These are phyloP conservation scores for Podila epigama DNA, from an alignment of 192 early-diverging fungal species.

Conservation along the genomic window DNA sequence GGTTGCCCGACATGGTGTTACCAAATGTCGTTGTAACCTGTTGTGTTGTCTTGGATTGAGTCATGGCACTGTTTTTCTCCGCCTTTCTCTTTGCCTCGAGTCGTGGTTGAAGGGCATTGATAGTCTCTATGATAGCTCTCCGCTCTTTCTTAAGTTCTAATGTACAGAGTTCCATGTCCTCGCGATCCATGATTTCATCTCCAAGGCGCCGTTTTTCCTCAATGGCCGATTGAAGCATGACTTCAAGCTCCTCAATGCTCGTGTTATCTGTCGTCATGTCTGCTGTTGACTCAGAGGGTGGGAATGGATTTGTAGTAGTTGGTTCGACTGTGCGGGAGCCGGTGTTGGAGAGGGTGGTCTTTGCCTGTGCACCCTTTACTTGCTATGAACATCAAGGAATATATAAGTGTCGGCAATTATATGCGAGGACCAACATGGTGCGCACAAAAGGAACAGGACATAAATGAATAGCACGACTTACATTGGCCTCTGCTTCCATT, in stretches of 20 bases:
- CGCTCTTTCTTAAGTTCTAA: slow-evolving; percentile 16
- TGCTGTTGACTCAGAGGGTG: background rate
- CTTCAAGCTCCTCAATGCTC: slow-evolving; percentile 20
- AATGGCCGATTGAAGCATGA: slow-evolving; percentile 30
- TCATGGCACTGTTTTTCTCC: background rate
- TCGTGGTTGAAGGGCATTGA: slow-evolving; percentile 15
- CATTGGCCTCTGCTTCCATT: slow-evolving; percentile 4
- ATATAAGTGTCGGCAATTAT: too few relatives aligned
- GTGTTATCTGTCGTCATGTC: slow-evolving; percentile 13
- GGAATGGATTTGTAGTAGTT: background rate
- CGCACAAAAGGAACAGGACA: background rate
- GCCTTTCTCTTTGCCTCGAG: background rate
- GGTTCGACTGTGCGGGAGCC: background rate
- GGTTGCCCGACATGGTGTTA: too few relatives aligned
- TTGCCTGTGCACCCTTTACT: background rate
- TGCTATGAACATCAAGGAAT: background rate
- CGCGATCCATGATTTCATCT: slow-evolving; percentile 29
- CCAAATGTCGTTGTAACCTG: background rate
- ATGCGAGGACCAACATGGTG: background rate
- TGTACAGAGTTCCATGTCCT: slow-evolving; percentile 7
- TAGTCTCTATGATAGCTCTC: slow-evolving; percentile 25
- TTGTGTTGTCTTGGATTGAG: background rate
- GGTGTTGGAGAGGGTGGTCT: background rate
- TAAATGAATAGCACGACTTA: background rate
- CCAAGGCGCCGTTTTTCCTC: slow-evolving; percentile 41